phyloP scores from a whole-genome alignment of 2,329 filamentous ascomycete genomes.

The Lojkania enalia region DNA sequence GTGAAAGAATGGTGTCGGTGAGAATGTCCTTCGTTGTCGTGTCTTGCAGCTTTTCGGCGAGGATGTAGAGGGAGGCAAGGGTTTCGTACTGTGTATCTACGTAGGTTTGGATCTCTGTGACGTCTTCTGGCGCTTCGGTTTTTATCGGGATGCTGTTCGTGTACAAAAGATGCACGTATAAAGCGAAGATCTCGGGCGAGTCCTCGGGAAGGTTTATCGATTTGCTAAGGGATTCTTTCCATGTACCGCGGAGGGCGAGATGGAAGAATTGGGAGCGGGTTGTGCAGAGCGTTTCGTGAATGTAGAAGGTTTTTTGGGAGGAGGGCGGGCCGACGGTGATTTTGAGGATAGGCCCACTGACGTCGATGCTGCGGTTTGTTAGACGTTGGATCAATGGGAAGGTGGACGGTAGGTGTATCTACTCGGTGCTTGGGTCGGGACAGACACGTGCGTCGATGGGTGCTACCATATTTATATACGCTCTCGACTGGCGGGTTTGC shows the following conservation, averaged over 20 bases:
- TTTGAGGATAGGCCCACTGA: neutral
- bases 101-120: neutral
- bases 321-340: neutral
- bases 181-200: neutral
- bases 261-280: neutral
- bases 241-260: neutral
- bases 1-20: conserved; percentile 4
- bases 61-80: conserved; percentile 15
- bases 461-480: no score
- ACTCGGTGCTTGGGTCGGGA: no score
- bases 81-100: conserved; percentile 3
- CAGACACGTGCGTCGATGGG: no score
- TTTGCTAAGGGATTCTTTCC: neutral
- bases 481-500: no score
- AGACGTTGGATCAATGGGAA: neutral
- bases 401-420: no score
- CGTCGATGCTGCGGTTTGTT: neutral
- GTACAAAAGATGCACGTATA: neutral
- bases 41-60: conserved; percentile 21
- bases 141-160: neutral
- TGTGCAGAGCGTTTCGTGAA: neutral
- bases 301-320: neutral
- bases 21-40: conserved; percentile 9
- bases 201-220: neutral
- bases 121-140: neutral